phyloP scores from a whole-genome alignment of 2,329 filamentous ascomycete species.

The Diaporthe nobilis region DNA sequence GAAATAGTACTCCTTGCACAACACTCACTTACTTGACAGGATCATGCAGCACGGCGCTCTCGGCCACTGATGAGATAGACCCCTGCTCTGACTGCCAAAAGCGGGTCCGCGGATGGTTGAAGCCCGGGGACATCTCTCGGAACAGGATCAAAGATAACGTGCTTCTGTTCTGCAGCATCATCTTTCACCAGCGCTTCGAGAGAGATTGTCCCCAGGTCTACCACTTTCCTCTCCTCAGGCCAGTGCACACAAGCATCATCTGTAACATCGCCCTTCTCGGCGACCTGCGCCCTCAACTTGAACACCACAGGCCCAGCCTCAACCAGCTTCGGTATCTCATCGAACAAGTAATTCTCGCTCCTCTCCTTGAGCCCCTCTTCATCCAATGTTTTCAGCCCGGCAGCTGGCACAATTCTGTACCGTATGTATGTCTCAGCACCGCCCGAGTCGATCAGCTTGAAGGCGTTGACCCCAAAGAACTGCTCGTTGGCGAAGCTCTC shows the following conservation, averaged over 20 bases:
- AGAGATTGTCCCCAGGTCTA: constrained; percentile 64
- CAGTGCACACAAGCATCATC: constrained; percentile 55
- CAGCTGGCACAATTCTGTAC: constrained; percentile 63
- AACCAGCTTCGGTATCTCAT: constrained; percentile 59
- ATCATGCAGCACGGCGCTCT: constrained; percentile 62
- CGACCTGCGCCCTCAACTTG: constrained; percentile 64
- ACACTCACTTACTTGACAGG: not conserved
- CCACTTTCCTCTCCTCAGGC: constrained; percentile 64
- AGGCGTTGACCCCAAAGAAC: constrained; percentile 65
- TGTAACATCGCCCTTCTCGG: constrained; percentile 47
- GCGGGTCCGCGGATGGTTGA: constrained; percentile 66
- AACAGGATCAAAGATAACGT: constrained; percentile 71
- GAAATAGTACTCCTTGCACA: not conserved
- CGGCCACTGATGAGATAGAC: constrained; percentile 69
- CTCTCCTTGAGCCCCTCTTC: constrained; percentile 55
- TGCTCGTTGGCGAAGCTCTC: constrained; percentile 62
- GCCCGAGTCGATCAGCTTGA: constrained; percentile 57
- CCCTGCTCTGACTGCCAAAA: constrained; percentile 68
- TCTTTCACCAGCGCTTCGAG: constrained; percentile 57
- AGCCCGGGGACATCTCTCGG: constrained; percentile 65
- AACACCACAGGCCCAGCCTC: constrained; percentile 56
- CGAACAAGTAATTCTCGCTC: constrained; percentile 61
- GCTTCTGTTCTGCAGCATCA: constrained; percentile 62
- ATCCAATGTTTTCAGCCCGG: constrained; percentile 56
- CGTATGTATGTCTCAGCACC: constrained; percentile 61